Base-by-base conservation (phyloP, 2,329 filamentous ascomycete genomes). In the Chaetomium sp. region DNA sequence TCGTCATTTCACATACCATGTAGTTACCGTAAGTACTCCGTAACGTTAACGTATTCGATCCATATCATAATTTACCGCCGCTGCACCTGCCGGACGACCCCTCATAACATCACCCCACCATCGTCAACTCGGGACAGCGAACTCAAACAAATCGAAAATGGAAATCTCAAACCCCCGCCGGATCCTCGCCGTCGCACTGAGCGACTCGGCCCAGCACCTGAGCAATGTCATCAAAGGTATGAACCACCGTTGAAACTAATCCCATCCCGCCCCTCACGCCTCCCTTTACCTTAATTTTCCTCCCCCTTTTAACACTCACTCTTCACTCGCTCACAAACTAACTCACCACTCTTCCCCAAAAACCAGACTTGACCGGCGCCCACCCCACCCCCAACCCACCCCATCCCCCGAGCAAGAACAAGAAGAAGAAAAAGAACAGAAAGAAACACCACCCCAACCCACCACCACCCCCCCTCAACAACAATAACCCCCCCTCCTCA, bases 141-240 rank as follows among this genome's bases (percentile, higher is more conserved):
- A 21, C 23, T n/a, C 55, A 4, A 29, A 25, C 9, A 50, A 58
- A 31, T 3, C 25, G 2, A 53, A 47, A 29, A 62, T 45, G 38
- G 78, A 82, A 4, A 77, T 86, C 27, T 70, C 77, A 42, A 83
- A 85, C 70, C 82, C 85, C 12, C 79, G 85, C 58, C 79, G 87
- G 31, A 83, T 88, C 61, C 76, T 89, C 42, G 85, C 85, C 19
- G 82, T 89, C 5, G 82, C 80, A n/a, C 76, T 81, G 50, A 78
- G 78, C 63, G 79, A 76, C 42, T 80, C 80, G 63, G 79, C 75
- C 7, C 76, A 81, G 6, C 79, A 82, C 35, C 74, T 87, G 16
- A 77, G 78, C 65, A 76, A 76, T 27, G 75, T 88, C 12, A 76
- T 89, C 42, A 83, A 83, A 79, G 85, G 86, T 87, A 67, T 25